Evolutionary conservation across 2,329 filamentous ascomycete genomes (phyloP).

Genomic region (Paracoccidioides lutzii): DNA sequence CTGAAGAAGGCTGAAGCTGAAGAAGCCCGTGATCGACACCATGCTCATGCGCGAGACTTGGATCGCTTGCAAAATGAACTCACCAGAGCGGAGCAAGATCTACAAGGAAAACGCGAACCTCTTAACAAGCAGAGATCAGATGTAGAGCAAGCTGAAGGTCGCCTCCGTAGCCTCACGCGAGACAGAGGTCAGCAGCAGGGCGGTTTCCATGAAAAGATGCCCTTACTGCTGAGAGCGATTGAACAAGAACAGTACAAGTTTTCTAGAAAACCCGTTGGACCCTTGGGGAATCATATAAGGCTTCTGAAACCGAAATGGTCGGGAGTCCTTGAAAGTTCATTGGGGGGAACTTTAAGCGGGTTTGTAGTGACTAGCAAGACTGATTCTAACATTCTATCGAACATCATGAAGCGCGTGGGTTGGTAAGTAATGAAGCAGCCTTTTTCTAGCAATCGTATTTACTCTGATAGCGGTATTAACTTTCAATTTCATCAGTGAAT

Average conservation of each 20-base stretch:
- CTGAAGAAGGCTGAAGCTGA: constrained; percentile 41
- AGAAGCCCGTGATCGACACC: constrained; percentile 32
- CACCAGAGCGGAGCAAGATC: constrained; percentile 23
- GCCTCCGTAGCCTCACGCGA: constrained; percentile 40
- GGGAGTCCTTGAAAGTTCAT: constrained; percentile 61
- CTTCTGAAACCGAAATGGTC: constrained; percentile 73
- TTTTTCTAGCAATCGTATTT: background rate
- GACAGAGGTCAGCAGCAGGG: constrained; percentile 48
- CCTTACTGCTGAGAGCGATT: constrained; percentile 54
- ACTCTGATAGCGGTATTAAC: constrained; percentile 3
- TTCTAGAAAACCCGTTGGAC: constrained; percentile 61
- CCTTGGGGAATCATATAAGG: constrained; percentile 65
- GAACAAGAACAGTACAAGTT: constrained; percentile 53
- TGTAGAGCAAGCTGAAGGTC: constrained; percentile 39
- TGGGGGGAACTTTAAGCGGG: constrained; percentile 56
- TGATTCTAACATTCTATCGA: constrained; percentile 58
- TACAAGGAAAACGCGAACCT: constrained; percentile 14
- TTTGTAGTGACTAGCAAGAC: constrained; percentile 70
- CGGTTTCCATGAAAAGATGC: constrained; percentile 52
- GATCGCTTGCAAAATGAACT: constrained; percentile 25
- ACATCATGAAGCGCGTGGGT: constrained; percentile 49
- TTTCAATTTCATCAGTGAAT: constrained; percentile 26
- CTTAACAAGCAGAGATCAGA: constrained; percentile 40
- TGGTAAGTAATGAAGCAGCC: constrained; percentile 29
- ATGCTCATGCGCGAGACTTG: constrained; percentile 29